Base-by-base conservation (phyloP, 2,329 filamentous ascomycete genomes). In the Bipolaris sorokiniana region DNA sequence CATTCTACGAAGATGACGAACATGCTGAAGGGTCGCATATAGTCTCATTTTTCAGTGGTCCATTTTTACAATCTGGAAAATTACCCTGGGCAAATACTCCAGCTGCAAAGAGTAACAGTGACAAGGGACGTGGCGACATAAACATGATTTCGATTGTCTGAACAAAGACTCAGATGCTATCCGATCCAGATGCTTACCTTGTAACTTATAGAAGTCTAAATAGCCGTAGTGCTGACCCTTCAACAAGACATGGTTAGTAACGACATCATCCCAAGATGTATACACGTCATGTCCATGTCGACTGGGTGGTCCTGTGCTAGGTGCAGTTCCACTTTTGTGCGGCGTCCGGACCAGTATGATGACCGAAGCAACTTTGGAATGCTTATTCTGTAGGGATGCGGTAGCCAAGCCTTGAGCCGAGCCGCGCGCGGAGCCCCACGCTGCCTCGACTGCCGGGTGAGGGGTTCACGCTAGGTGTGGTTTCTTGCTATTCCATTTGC, bases 11-110 rank as follows among this genome's bases (percentile, higher is more conserved):
- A 38, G 15, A 10, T 3, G 20, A 28, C 65, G 38, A 58, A 72
- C 70, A 61, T 7, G 75, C 78, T 13, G 78, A 77, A 3, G 73
- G 71, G 55, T 86, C 76, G 64, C 84, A 87, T 11, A 86, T 80
- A 3, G 77, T 73, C 38, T 81, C 82, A 33, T 79, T 78, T 46
- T 74, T 79, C 40, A 85, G 68, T 0, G 82, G 83, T 0, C 82
- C 82, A 69, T 79, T 81, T 7, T 67, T 65, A 62, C 83, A 85
- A 60, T 85, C 82, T 1, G 83, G 83, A 56, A 84, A 83, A 2
- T 66, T 16, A 16, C 16, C 48, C 20, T 56, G 55, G 16, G 65
- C 69, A 36, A 59, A 62, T 11, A 58, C 65, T 36, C 63, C 60
- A 16, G 50, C 60, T 7, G 56, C 56, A 51, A 52, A 59, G 10